Conservation (phyloP, 139 green algal genomes). For the Deuterostichococcus epilithicus region DNA sequence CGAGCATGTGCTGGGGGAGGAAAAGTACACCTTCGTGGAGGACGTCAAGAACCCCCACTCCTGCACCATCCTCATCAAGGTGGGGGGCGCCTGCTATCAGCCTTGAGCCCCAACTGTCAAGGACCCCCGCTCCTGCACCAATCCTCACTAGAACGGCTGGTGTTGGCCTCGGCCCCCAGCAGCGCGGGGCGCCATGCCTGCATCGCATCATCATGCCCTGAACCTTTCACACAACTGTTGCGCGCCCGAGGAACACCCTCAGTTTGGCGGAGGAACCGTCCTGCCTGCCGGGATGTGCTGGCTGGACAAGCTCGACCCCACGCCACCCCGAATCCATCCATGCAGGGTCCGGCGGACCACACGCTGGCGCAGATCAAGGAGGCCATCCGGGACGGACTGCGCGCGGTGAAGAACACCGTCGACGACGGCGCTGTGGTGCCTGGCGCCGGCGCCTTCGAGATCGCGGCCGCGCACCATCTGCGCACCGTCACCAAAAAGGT, state of each 20-base stretch:
- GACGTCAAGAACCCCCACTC: conserved; percentile 81
- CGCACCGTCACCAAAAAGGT: conserved; percentile 40
- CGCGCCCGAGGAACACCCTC: too few relatives aligned
- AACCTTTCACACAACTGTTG: background rate
- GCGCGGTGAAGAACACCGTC: conserved; percentile 94
- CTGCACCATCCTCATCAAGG: conserved; percentile 98
- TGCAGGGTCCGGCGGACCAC: conserved; percentile 87
- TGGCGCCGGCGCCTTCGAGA: conserved; percentile 91
- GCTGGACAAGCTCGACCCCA: too few relatives aligned
- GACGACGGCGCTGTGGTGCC: conserved; percentile 80
- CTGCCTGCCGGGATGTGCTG: too few relatives aligned
- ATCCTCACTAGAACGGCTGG: too few relatives aligned
- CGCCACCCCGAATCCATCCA: background rate
- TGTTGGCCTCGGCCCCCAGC: too few relatives aligned
- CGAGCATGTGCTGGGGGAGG: conserved; percentile 97
- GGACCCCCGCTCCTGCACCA: too few relatives aligned
- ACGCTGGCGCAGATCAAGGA: conserved; percentile 99
- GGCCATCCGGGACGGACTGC: conserved; percentile 91
- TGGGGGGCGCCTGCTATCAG: background rate
- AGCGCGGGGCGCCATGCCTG: too few relatives aligned
- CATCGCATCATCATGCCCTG: too few relatives aligned
- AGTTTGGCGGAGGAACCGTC: too few relatives aligned
- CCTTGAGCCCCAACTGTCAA: too few relatives aligned
- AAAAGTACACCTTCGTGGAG: conserved; percentile 99
- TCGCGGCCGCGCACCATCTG: conserved; percentile 76